These are phyloP conservation scores for Sporodiniella umbellata DNA, from an alignment of 371 early-diverging fungal genomes.

Conservation along the genomic window DNA sequence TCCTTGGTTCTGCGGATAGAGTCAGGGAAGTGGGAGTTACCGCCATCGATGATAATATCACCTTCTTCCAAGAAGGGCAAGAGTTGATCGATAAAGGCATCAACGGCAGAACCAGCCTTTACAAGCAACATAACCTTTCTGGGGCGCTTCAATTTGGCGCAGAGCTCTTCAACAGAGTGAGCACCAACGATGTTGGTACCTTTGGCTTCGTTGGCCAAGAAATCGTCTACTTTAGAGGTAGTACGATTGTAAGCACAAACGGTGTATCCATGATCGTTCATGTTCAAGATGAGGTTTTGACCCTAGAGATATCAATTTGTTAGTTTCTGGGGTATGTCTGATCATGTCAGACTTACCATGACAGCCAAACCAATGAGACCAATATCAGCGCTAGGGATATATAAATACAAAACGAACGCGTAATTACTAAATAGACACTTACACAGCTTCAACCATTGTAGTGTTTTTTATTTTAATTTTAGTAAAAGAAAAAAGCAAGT, in stretches of 20 bases:
- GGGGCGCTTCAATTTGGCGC: conserved; percentile 89
- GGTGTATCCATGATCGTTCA: conserved; percentile 94
- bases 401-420: background rate
- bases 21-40: conserved; percentile 99
- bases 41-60: conserved; percentile 99
- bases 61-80: conserved; percentile 83
- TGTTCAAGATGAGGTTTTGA: conserved; percentile 97
- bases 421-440: background rate
- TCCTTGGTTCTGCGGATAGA: conserved; percentile 89
- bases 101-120: conserved; percentile 96
- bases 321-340: background rate
- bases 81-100: conserved; percentile 91
- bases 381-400: conserved; percentile 85
- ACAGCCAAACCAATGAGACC: conserved; percentile 99
- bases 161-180: conserved; percentile 90
- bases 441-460: conserved; percentile 31
- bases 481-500: background rate
- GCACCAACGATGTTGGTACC: conserved; percentile 95
- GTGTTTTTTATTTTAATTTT: conserved; percentile 5
- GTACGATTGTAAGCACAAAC: conserved; percentile 98
- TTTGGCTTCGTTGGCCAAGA: conserved; percentile 95
- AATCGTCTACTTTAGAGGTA: conserved; percentile 89
- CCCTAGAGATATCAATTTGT: conserved; percentile 60
- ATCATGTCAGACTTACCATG: conserved; percentile 75
- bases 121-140: conserved; percentile 97